These are phyloP conservation scores for Aspergillus leporis DNA, from an alignment of 495 filamentous ascomycete species.

Conservation along the genomic window DNA sequence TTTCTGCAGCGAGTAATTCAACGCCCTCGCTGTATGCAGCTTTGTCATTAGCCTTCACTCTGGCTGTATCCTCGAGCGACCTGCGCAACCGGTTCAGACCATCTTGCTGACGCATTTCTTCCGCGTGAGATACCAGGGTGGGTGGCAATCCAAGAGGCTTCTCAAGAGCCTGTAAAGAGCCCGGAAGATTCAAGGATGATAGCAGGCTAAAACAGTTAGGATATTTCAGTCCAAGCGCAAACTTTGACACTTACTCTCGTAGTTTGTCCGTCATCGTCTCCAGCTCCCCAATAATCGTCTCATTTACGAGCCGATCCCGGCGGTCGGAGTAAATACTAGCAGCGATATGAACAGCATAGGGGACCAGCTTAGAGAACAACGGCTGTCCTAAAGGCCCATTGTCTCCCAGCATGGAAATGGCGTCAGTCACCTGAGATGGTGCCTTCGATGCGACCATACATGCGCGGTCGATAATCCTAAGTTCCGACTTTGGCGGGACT, in stretches of 20 bases:
- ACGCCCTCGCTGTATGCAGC: conserved; percentile 80
- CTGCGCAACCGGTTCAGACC: conserved; percentile 71
- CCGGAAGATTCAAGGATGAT: conserved; percentile 83
- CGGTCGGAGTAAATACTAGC: conserved; percentile 94
- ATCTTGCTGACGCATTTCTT: conserved; percentile 92
- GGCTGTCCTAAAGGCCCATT: conserved; percentile 77
- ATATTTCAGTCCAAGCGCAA: background rate
- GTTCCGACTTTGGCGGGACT: conserved; percentile 85
- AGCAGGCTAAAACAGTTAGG: conserved; percentile 53
- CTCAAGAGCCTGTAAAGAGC: conserved; percentile 90
- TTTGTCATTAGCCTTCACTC: conserved; percentile 73
- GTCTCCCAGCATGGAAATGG: conserved; percentile 75
- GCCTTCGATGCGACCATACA: conserved; percentile 82
- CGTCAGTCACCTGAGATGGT: conserved; percentile 80
- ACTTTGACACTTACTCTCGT: conserved; percentile 56
- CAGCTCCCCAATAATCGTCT: conserved; percentile 78
- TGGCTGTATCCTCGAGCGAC: conserved; percentile 82
- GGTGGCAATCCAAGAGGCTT: conserved; percentile 93
- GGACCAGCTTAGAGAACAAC: conserved; percentile 88
- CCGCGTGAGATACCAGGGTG: conserved; percentile 80
- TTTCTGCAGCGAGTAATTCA: conserved; percentile 73
- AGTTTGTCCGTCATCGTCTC: conserved; percentile 79
- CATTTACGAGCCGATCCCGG: conserved; percentile 83
- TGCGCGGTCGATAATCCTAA: conserved; percentile 81
- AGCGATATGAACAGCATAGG: conserved; percentile 92